These are phyloP conservation scores for Talaromyces sp. DNA, from an alignment of 2,329 filamentous ascomycete species.

Conservation along the genomic window DNA sequence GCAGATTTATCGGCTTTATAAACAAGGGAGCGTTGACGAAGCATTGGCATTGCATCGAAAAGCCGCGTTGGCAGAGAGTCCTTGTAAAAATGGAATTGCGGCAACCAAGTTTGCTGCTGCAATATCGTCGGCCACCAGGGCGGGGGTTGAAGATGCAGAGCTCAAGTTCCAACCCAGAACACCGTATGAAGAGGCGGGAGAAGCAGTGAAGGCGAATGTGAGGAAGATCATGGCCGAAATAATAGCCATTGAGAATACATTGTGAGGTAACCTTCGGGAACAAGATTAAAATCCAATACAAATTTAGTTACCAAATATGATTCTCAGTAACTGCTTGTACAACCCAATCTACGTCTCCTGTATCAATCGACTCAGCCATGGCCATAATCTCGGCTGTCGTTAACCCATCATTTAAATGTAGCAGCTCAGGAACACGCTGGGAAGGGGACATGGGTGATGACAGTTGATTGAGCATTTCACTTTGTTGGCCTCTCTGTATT, in stretches of 20 bases:
- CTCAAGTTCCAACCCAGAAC: background rate
- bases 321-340: slow-evolving; percentile 44
- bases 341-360: slow-evolving; percentile 42
- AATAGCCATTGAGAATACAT: background rate
- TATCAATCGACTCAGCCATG: slow-evolving; percentile 46
- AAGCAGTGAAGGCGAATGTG: background rate
- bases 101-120: background rate
- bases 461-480: background rate
- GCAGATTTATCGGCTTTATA: slow-evolving; percentile 67
- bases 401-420: slow-evolving; percentile 30
- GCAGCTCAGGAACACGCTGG: background rate
- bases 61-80: background rate
- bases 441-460: background rate
- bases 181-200: background rate
- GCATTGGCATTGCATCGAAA: slow-evolving; percentile 53
- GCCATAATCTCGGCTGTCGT: slow-evolving; percentile 45
- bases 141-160: background rate
- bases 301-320: slow-evolving; percentile 32
- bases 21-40: slow-evolving; percentile 64
- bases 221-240: background rate
- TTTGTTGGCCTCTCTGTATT: background rate
- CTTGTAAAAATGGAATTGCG: background rate
- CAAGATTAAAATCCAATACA: background rate
- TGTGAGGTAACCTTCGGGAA: background rate
- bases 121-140: background rate